Conservation (phyloP, 192 early-diverging fungal species). For the Gonapodya prolifera region DNA sequence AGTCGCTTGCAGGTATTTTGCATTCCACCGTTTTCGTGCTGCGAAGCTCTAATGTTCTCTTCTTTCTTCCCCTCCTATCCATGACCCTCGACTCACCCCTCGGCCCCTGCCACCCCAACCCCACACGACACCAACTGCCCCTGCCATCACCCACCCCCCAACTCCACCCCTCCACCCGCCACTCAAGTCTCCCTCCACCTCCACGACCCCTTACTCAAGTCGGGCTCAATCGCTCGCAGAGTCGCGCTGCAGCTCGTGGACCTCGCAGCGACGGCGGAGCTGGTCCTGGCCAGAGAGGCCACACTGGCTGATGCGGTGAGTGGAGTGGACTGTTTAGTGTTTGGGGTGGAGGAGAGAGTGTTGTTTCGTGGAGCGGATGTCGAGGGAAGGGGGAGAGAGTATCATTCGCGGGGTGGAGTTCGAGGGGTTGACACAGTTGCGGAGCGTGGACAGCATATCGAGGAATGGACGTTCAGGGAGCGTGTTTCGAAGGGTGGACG, state of each 20-base stretch:
- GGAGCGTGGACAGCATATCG: too few species aligned
- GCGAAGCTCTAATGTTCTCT: too few species aligned
- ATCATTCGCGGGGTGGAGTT: too few species aligned
- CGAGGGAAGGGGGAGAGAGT: too few species aligned
- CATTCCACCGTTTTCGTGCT: too few species aligned
- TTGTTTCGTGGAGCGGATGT: too few species aligned
- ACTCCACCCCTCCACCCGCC: slow-evolving; percentile 30
- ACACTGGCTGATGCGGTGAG: background rate
- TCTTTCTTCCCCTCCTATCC: background rate
- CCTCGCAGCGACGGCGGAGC: background rate
- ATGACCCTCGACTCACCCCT: background rate
- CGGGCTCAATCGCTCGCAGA: background rate
- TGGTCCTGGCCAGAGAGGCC: background rate
- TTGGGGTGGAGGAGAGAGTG: too few species aligned
- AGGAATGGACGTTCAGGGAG: too few species aligned
- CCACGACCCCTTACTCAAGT: background rate
- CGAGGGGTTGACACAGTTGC: too few species aligned
- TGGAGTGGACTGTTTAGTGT: background rate
- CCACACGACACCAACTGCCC: slow-evolving; percentile 75
- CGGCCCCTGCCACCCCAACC: background rate
- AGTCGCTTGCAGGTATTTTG: background rate
- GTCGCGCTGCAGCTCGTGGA: background rate
- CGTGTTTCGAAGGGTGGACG: too few species aligned
- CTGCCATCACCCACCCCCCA: slow-evolving; percentile 64
- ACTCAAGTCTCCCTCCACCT: background rate